phyloP scores from a whole-genome alignment of 208 protist species.

The Balamuthia mandrillaris region DNA sequence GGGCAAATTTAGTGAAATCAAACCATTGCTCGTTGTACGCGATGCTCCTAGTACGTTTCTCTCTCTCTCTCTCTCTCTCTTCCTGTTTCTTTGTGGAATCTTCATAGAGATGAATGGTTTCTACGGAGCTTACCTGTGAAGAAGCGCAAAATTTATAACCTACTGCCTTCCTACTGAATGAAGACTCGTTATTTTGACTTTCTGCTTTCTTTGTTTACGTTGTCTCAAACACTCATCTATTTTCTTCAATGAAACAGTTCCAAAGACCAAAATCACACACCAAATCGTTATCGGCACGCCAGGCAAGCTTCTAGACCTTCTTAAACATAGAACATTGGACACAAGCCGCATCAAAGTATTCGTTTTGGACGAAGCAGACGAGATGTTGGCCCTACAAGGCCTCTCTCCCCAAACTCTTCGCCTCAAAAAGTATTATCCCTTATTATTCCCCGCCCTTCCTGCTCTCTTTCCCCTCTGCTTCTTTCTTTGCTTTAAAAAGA shows the following conservation, averaged over 20 bases:
- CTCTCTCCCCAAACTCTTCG: constrained; percentile 44
- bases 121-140: too few relatives aligned
- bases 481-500: too few relatives aligned
- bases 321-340: constrained; percentile 38
- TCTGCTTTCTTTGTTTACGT: too few relatives aligned
- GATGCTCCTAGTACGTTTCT: not conserved
- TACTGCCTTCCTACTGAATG: too few relatives aligned
- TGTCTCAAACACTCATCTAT: too few relatives aligned
- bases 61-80: constrained; percentile 14
- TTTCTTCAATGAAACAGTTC: not conserved
- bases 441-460: too few relatives aligned
- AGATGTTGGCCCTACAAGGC: constrained; percentile 55
- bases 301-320: constrained; percentile 51
- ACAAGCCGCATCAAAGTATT: constrained; percentile 54
- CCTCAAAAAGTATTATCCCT: constrained; percentile 47
- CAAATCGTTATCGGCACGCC: constrained; percentile 72
- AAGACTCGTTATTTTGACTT: too few relatives aligned
- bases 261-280: constrained; percentile 4
- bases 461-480: too few relatives aligned
- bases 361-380: constrained; percentile 74
- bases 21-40: constrained; percentile 34
- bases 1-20: constrained; percentile 52
- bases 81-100: too few relatives aligned
- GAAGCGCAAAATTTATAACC: too few relatives aligned
- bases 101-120: too few relatives aligned